phyloP scores from a whole-genome alignment of 176 grass and related monocot genomes.

The Oryza australiensis region DNA sequence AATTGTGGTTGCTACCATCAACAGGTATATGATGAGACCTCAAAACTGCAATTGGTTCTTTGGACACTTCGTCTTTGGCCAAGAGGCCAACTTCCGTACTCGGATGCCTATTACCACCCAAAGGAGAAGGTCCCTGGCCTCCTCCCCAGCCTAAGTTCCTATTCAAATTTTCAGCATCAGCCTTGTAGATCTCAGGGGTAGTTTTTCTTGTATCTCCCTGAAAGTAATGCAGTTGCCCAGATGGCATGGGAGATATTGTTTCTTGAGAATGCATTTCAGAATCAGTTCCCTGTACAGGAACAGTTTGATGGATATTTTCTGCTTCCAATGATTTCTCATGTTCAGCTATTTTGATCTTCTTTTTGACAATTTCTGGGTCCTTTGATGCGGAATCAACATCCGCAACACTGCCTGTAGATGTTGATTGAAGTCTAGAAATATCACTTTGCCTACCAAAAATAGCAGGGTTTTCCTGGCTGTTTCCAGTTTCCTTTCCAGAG shows the following conservation, averaged over 20 bases:
- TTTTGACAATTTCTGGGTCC: slow-evolving; percentile 60
- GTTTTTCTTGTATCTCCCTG: slow-evolving; percentile 47
- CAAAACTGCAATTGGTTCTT: slow-evolving; percentile 39
- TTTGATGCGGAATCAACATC: slow-evolving; percentile 72
- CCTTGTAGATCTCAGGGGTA: slow-evolving; percentile 32
- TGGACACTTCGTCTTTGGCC: slow-evolving; percentile 47
- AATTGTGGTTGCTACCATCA: slow-evolving; percentile 54
- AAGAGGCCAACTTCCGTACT: slow-evolving; percentile 39
- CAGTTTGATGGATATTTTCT: slow-evolving; percentile 57
- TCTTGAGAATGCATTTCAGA: slow-evolving; percentile 51
- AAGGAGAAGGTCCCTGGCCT: slow-evolving; percentile 45
- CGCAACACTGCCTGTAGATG: slow-evolving; percentile 77
- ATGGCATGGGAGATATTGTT: slow-evolving; percentile 33
- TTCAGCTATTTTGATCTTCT: slow-evolving; percentile 61
- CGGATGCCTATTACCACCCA: slow-evolving; percentile 41
- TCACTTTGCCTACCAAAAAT: slow-evolving; percentile 60
- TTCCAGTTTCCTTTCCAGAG: slow-evolving; percentile 71
- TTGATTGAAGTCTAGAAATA: slow-evolving; percentile 50
- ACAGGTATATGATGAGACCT: slow-evolving; percentile 38
- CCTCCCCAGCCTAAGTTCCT: slow-evolving; percentile 43
- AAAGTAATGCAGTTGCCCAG: slow-evolving; percentile 36
- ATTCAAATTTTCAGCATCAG: slow-evolving; percentile 47
- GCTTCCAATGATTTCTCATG: slow-evolving; percentile 55
- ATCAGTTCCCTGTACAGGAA: slow-evolving; percentile 40
- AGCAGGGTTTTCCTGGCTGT: slow-evolving; percentile 59